These are phyloP conservation scores for Colletotrichum melonis DNA, from an alignment of 2,329 filamentous ascomycete species.

Conservation along the genomic window DNA sequence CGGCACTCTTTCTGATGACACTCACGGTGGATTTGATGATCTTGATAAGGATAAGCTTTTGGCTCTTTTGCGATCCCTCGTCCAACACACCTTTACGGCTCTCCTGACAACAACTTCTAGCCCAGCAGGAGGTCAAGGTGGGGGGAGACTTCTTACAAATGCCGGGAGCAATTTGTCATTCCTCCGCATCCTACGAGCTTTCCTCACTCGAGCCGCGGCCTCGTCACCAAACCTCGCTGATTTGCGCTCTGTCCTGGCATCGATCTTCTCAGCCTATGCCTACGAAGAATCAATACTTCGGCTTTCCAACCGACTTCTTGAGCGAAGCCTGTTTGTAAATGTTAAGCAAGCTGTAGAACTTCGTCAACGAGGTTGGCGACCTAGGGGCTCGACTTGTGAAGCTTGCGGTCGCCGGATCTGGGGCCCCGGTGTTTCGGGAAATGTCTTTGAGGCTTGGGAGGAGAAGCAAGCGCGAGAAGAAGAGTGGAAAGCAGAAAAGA, in stretches of 20 bases:
- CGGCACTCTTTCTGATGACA: constrained; percentile 38
- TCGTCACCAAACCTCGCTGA: constrained; percentile 89
- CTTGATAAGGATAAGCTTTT: constrained; percentile 72
- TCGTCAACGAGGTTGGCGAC: constrained; percentile 89
- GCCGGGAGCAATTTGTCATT: constrained; percentile 78
- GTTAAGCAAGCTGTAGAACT: constrained; percentile 80
- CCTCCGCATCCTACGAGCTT: constrained; percentile 87
- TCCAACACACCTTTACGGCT: constrained; percentile 92
- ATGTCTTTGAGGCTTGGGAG: constrained; percentile 87
- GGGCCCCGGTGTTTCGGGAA: constrained; percentile 85
- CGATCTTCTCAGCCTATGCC: constrained; percentile 94
- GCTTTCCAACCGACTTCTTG: constrained; percentile 87
- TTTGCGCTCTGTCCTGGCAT: constrained; percentile 83
- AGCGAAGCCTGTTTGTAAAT: constrained; percentile 87
- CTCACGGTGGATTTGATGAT: constrained; percentile 37
- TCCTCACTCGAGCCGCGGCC: constrained; percentile 83
- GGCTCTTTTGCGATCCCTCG: constrained; percentile 77
- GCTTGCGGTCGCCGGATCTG: constrained; percentile 85
- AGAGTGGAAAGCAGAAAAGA: constrained; percentile 55
- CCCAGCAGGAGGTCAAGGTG: constrained; percentile 47
- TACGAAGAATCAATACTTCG: constrained; percentile 92
- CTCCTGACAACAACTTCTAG: constrained; percentile 81
- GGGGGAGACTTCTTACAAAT: constrained; percentile 49
- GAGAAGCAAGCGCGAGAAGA: constrained; percentile 64
- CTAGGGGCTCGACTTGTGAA: constrained; percentile 87